Conservation (phyloP, 2,329 filamentous ascomycete genomes). For the Cladosporium austrohemisphaericum region DNA sequence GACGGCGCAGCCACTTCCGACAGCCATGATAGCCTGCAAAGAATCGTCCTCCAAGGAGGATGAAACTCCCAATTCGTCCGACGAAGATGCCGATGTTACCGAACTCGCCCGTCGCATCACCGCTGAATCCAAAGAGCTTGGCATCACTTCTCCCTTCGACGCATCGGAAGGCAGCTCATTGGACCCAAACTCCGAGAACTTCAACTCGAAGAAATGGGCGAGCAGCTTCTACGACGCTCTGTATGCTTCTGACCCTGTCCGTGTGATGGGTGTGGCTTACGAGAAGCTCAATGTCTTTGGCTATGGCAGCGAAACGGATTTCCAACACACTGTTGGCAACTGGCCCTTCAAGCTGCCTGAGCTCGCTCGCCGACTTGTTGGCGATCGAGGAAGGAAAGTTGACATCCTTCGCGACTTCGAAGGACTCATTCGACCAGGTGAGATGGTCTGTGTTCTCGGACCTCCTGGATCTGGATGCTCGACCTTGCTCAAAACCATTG, state of each 20-base stretch:
- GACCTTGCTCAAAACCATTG: slow-evolving; percentile 81
- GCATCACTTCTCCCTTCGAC: background rate
- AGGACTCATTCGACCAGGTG: slow-evolving; percentile 64
- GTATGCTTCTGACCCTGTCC: slow-evolving; percentile 27
- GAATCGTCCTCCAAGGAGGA: background rate
- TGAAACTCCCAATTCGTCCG: background rate
- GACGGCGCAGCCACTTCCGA: background rate
- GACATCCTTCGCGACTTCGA: slow-evolving; percentile 67
- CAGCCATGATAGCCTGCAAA: background rate
- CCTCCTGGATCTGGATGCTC: slow-evolving; percentile 69
- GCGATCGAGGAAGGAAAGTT: slow-evolving; percentile 30
- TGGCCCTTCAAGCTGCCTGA: slow-evolving; percentile 5
- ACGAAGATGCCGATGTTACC: background rate
- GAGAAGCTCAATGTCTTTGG: slow-evolving; percentile 45
- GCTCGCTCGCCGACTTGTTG: background rate
- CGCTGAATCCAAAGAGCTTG: background rate
- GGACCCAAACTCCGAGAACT: slow-evolving; percentile 3
- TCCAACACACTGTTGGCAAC: slow-evolving; percentile 50
- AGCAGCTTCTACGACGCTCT: slow-evolving; percentile 3
- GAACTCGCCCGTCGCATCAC: slow-evolving; percentile 2
- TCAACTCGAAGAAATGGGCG: slow-evolving; percentile 7
- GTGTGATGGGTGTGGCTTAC: slow-evolving; percentile 47
- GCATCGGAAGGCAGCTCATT: background rate
- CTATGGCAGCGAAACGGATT: slow-evolving; percentile 47
- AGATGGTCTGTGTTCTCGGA: slow-evolving; percentile 74